Percentiles rank a stretch among this genome's conserved stretches.
These are phyloP conservation scores for Xylaria arbuscula DNA, from an alignment of 2,329 filamentous ascomycete genomes.

Conservation along the genomic window DNA sequence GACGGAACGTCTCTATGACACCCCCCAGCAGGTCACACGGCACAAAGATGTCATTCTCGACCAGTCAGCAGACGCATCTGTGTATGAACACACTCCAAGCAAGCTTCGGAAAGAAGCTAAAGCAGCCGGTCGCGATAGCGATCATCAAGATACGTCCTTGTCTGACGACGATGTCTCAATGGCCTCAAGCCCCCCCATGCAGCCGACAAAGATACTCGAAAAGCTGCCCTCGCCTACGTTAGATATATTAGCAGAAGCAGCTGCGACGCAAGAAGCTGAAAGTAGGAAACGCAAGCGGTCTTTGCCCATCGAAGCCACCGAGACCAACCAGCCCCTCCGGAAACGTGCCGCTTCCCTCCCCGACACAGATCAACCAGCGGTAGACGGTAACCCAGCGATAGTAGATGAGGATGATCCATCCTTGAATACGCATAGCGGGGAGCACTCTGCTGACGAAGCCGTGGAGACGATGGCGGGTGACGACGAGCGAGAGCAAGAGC, in stretches of 20 bases:
- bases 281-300: slow-evolving; percentile 52
- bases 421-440: slow-evolving; percentile 47
- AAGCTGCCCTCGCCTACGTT: slow-evolving; percentile 48
- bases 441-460: slow-evolving; percentile 50
- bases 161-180: slow-evolving; percentile 51
- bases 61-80: slow-evolving; percentile 63
- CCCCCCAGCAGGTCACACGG: slow-evolving; percentile 73
- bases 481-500: slow-evolving; percentile 35
- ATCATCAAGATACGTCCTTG: slow-evolving; percentile 53
- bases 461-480: slow-evolving; percentile 40
- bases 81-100: slow-evolving; percentile 77
- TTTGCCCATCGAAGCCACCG: slow-evolving; percentile 43
- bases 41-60: slow-evolving; percentile 71
- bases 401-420: slow-evolving; percentile 52
- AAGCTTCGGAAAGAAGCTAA: slow-evolving; percentile 68
- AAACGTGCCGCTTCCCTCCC: slow-evolving; percentile 47
- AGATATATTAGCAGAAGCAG: slow-evolving; percentile 49
- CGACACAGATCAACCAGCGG: slow-evolving; percentile 43
- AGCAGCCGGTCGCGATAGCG: slow-evolving; percentile 48
- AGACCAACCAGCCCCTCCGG: slow-evolving; percentile 39
- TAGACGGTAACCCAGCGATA: slow-evolving; percentile 50
- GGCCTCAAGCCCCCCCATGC: slow-evolving; percentile 50
- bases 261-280: slow-evolving; percentile 47
- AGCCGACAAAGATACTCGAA: slow-evolving; percentile 39
- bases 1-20: slow-evolving; percentile 91